phyloP scores from a whole-genome alignment of 2,329 filamentous ascomycete species.

The Cercospora sesami region DNA sequence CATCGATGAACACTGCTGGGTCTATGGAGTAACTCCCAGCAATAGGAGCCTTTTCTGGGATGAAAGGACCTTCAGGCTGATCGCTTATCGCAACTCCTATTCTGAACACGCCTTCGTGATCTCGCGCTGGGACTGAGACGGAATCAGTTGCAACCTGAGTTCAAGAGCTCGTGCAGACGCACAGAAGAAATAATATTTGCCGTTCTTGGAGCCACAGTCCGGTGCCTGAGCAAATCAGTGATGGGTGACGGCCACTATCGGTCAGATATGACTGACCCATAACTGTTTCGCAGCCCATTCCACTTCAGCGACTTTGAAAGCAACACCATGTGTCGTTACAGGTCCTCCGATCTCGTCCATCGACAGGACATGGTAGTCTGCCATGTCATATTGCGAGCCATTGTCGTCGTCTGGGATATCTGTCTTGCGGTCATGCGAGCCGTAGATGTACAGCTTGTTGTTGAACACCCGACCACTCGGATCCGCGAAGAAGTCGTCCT shows the following conservation, averaged over 20 bases:
- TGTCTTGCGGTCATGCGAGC: conserved; percentile 76
- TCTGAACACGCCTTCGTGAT: conserved; percentile 68
- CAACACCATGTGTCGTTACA: conserved; percentile 72
- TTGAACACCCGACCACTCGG: conserved; percentile 80
- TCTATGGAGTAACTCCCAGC: conserved; percentile 73
- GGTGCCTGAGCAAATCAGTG: conserved; percentile 54
- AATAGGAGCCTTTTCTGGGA: conserved; percentile 64
- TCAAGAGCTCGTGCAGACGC: background rate
- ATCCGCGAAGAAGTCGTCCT: conserved; percentile 75
- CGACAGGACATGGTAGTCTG: conserved; percentile 78
- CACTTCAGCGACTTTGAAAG: conserved; percentile 63
- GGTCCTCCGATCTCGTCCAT: conserved; percentile 56
- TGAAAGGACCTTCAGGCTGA: conserved; percentile 69
- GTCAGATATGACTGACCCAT: conserved; percentile 50
- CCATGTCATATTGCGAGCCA: conserved; percentile 83
- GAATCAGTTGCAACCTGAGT: background rate
- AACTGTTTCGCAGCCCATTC: conserved; percentile 78
- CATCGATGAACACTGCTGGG: conserved; percentile 73
- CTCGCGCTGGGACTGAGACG: conserved; percentile 63
- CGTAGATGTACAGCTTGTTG: conserved; percentile 73
- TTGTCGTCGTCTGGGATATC: conserved; percentile 77
- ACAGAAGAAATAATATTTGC: conserved; percentile 72
- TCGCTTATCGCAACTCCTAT: conserved; percentile 70
- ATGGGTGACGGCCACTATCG: background rate
- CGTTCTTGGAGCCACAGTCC: conserved; percentile 68